Base-by-base conservation (phyloP, 345 rosid species). In the Toxicodendron radicans region DNA sequence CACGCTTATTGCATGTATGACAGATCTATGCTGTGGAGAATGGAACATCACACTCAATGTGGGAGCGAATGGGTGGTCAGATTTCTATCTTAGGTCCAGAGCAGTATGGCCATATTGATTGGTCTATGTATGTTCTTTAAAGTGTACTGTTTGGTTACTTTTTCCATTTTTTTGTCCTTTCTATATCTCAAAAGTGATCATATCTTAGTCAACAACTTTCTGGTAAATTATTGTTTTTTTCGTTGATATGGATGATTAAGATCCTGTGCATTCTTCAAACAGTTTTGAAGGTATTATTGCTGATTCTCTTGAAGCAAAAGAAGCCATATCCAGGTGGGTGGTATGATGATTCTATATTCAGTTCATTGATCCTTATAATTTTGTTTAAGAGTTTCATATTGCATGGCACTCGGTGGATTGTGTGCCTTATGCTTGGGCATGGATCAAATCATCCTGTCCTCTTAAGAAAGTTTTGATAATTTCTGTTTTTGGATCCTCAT, bases 241-340 rank as follows among this genome's bases (percentile, higher is more conserved):
- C 20, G 49, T 76, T 59, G 71, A 56, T 63, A 58, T 79, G 73
- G 66, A 68, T 76, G n/a, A 70, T 70, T 81, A 76, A 41, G 56
- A 70, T 46, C 58, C 32, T 35, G 38, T 81, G 66, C 78, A 41
- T 78, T 58, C 1, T 38, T 79, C 77, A 71, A 71, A 68, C 91
- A 94, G 99, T 61, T 94, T 88, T 87, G 95, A 94, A 86, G 95
- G 97, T 76, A 81, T 94, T 77, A 76, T 94, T 73, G 92, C 85
- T 30, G 93, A 89, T 83, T 94, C 97, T 33, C 82, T 94, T 77
- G 97, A 88, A 85, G 94, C 91, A 71, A 86, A 90, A 84, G 97
- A 83, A 76, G 93, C 85, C 17, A 80, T 94, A 79, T 87, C 95
- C 80, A 89, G 97, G 99, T 92, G 70, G 45, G 70, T 63, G n/a